Evolutionary conservation across 495 filamentous ascomycete species (phyloP).

Genomic region (Hypoxylon lienhwacheense): DNA sequence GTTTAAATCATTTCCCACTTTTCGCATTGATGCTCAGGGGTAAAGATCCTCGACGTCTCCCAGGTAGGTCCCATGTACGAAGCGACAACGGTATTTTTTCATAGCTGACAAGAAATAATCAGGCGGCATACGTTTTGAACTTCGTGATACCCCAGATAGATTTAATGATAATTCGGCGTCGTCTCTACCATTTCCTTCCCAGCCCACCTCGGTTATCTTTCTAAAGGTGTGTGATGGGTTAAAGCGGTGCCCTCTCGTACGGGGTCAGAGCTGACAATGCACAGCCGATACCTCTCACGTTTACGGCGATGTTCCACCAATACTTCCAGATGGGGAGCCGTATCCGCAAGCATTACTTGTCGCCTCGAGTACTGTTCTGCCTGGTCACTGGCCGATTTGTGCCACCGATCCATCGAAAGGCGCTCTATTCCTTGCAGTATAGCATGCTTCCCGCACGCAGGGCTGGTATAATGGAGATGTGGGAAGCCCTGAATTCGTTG

Average conservation of each 20-base stretch:
- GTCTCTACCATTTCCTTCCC: conserved; percentile 24
- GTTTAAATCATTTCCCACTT: conserved; percentile 95
- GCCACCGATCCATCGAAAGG: conserved; percentile 88
- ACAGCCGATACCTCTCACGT: conserved; percentile 85
- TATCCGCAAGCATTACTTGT: conserved; percentile 92
- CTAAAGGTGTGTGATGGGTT: conserved; percentile 62
- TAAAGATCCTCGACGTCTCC: conserved; percentile 88
- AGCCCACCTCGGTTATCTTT: conserved; percentile 72
- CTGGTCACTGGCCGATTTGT: conserved; percentile 87
- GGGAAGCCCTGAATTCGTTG: conserved; percentile 65
- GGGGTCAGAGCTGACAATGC: conserved; percentile 23
- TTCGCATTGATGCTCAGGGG: conserved; percentile 96
- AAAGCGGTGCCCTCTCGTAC: neutral
- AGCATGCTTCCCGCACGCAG: conserved; percentile 89
- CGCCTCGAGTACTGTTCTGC: conserved; percentile 81
- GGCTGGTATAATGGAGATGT: conserved; percentile 80
- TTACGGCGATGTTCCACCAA: conserved; percentile 90
- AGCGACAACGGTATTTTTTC: conserved; percentile 1
- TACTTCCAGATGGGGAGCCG: conserved; percentile 94
- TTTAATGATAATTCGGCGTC: conserved; percentile 40
- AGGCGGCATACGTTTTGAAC: conserved; percentile 90
- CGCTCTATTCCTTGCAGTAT: conserved; percentile 96
- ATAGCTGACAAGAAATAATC: conserved; percentile 8
- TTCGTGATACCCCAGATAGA: conserved; percentile 70
- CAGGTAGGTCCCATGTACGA: conserved; percentile 56